These are phyloP conservation scores for Coemansia brasiliensis DNA, from an alignment of 192 early-diverging fungal species.

Conservation along the genomic window DNA sequence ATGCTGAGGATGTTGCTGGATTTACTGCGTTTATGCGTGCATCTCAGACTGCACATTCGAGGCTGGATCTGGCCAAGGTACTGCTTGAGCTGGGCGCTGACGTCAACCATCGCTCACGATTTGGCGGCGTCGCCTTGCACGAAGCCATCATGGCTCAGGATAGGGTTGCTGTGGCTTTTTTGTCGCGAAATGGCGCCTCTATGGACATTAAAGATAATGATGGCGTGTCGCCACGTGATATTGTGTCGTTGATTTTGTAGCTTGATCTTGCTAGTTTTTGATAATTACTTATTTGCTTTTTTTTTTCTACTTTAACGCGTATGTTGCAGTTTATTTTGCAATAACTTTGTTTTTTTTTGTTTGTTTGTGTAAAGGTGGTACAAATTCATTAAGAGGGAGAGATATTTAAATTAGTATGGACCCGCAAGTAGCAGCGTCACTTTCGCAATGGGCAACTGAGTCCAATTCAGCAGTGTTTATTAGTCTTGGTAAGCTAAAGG, in stretches of 20 bases:
- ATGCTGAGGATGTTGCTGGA: conserved; percentile 38
- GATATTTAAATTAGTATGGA: conserved; percentile 31
- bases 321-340: too few relatives aligned
- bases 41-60: conserved; percentile 39
- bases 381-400: too few relatives aligned
- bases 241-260: conserved; percentile 37
- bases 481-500: conserved; percentile 36
- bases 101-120: conserved; percentile 44
- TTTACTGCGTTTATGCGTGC: conserved; percentile 55
- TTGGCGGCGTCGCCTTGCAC: conserved; percentile 49
- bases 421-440: conserved; percentile 23
- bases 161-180: conserved; percentile 37
- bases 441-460: conserved; percentile 44
- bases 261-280: conserved; percentile 5
- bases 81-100: conserved; percentile 40
- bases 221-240: conserved; percentile 49
- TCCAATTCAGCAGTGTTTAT: conserved; percentile 46
- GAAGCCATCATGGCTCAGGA: conserved; percentile 53
- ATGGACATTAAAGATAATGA: conserved; percentile 50
- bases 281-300: not conserved
- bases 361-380: too few relatives aligned
- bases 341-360: not conserved
- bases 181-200: conserved; percentile 31
- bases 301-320: too few relatives aligned
- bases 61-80: conserved; percentile 36